Evolutionary conservation across 805 yeast genomes (phyloP), one percentile per base, ranked within the genome.

Genomic region (Babjeviella inositovora): DNA sequence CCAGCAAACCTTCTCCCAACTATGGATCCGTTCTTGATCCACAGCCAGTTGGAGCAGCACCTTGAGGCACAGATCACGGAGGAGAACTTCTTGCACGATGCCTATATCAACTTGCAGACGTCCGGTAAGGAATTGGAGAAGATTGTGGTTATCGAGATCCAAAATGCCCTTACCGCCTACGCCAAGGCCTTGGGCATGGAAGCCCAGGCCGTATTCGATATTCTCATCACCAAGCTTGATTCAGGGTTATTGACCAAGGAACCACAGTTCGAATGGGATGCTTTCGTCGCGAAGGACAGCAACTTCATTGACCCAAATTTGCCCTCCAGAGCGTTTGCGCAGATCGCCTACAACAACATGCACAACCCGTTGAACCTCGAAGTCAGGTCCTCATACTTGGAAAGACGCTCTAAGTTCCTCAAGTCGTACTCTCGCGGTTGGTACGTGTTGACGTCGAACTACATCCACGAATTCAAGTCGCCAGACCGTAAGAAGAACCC

Each of bases 401-500:
- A 90, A 46, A 66, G 95, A 45, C 64, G 93, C 38, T 80, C 96
- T 5, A 87, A 87, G 56, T 85, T 70, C 44, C 57, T 90, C 33
- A 85, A 85, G 53, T 75, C 87, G n/a, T 90, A 84, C 47, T 69
- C 93, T 4, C 64, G 71, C 31, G 93, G 90, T 4, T 90, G 77
- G 70, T 90, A 82, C 42, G 94, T 87, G 11, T 56, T 87, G 34
- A 84, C 98, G 3, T 77, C 95, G 27, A 71, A 72, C 27, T 84
- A 69, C 38, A 53, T 87, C 26, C 97, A 90, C 44, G 98, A 87
- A 50, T 80, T 87, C 51, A 85, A 84, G 52, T 48, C 82, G 2
- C 47, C 70, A 4, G 94, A 85, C 45, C 62, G 93, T 26, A 76
- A 71, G 38, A 76, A 67, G 39, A 95, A 84, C 43, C 65, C 79